phyloP scores from a whole-genome alignment of 257 asterid genomes.

The Rhazya stricta region DNA sequence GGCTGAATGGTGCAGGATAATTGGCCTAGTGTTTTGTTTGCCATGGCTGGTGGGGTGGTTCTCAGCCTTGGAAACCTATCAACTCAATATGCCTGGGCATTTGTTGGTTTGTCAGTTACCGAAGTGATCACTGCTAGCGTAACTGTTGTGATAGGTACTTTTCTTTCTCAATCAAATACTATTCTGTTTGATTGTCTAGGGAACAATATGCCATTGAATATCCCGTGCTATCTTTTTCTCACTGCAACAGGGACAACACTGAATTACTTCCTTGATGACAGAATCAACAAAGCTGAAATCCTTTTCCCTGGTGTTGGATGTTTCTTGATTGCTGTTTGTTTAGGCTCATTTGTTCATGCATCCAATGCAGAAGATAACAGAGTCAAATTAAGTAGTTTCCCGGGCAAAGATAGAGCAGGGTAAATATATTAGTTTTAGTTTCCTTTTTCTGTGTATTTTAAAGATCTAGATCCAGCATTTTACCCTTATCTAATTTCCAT shows the following conservation, averaged over 20 bases:
- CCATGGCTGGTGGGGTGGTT: slow-evolving; percentile 87
- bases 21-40: slow-evolving; percentile 75
- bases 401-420: slow-evolving; percentile 36
- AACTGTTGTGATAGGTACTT: slow-evolving; percentile 83
- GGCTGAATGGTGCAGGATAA: slow-evolving; percentile 52
- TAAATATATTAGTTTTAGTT: slow-evolving; percentile 9
- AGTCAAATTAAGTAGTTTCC: slow-evolving; percentile 46
- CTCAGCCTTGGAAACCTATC: slow-evolving; percentile 88
- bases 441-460: neutral
- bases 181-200: neutral
- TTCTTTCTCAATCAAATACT: neutral
- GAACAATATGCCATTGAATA: neutral
- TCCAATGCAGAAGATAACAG: slow-evolving; percentile 76
- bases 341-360: slow-evolving; percentile 77
- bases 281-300: slow-evolving; percentile 87
- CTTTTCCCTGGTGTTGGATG: slow-evolving; percentile 93
- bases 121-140: slow-evolving; percentile 76
- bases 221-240: neutral
- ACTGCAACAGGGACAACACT: slow-evolving; percentile 62
- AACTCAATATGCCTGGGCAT: slow-evolving; percentile 94
- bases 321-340: slow-evolving; percentile 82
- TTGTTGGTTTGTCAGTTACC: slow-evolving; percentile 86
- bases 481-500: neutral
- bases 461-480: no score
- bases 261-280: slow-evolving; percentile 82